phyloP scores from a whole-genome alignment of 148 eudicot species.

The Persicaria tinctoria region DNA sequence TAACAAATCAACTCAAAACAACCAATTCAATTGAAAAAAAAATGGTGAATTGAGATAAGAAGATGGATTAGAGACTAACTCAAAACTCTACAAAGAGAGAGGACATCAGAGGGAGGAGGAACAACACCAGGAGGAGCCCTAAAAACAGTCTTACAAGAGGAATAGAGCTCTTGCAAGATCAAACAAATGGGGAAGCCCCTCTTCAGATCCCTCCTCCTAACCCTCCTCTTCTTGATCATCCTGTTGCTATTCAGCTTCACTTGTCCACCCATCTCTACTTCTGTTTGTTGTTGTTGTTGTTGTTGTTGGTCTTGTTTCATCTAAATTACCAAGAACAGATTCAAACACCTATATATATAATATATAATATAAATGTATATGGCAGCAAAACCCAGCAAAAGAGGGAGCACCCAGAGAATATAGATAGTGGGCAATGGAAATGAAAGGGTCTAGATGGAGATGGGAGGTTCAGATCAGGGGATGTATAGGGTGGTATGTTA shows the following conservation, averaged over 20 bases:
- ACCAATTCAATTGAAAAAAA: too few relatives aligned
- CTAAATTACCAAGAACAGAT: not conserved
- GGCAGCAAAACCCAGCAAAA: not conserved
- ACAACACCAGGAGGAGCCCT: not conserved
- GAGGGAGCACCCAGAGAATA: not conserved
- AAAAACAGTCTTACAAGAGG: not conserved
- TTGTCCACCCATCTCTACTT: constrained; percentile 10
- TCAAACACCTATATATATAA: too few relatives aligned
- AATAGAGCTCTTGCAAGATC: constrained; percentile 2
- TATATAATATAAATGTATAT: not conserved
- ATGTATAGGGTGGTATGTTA: not conserved
- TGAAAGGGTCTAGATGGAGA: constrained; percentile 2
- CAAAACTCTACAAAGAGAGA: not conserved
- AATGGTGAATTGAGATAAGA: too few relatives aligned
- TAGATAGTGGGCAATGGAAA: not conserved
- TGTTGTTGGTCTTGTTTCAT: not conserved
- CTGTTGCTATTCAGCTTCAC: not conserved
- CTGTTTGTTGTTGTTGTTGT: not conserved
- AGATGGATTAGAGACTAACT: not conserved
- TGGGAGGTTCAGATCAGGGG: not conserved
- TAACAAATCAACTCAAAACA: too few relatives aligned
- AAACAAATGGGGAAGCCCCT: not conserved
- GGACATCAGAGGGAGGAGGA: not conserved
- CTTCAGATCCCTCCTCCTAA: not conserved
- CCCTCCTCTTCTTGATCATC: not conserved